These are phyloP conservation scores for Coccomyxa sp. DNA, from an alignment of 139 green algal genomes.

Conservation along the genomic window DNA sequence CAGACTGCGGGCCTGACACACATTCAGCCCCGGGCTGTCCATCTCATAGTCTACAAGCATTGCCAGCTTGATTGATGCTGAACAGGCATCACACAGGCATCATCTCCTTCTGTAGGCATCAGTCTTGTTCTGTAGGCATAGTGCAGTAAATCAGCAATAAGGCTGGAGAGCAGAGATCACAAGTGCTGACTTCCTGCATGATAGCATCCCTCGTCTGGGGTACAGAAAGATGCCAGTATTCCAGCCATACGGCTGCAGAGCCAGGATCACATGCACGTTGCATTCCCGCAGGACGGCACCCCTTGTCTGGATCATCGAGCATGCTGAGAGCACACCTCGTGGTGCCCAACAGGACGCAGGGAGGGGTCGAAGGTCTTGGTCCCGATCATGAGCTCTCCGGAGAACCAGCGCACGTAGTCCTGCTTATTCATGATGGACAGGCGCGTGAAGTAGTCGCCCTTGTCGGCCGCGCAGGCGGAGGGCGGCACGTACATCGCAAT, in stretches of 20 bases:
- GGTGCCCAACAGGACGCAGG: not conserved
- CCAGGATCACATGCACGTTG: not conserved
- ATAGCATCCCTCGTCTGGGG: not conserved
- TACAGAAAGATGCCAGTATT: not conserved
- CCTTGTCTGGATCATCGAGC: too few species aligned
- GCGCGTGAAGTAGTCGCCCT: not conserved
- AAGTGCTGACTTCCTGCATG: too few species aligned
- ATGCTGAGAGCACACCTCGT: not conserved
- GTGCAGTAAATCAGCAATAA: too few species aligned
- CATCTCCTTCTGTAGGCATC: too few species aligned
- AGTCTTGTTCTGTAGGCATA: too few species aligned
- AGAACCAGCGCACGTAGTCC: slow-evolving; percentile 16
- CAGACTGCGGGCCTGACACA: too few species aligned
- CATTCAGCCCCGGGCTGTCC: too few species aligned
- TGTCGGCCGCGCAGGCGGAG: not conserved
- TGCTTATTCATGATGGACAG: slow-evolving; percentile 12
- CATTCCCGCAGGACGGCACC: not conserved
- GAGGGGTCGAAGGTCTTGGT: not conserved
- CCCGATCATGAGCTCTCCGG: not conserved
- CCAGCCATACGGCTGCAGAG: not conserved
- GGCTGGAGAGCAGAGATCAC: too few species aligned
- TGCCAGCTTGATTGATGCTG: too few species aligned
- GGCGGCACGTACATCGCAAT: slow-evolving; percentile 1
- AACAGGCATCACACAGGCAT: too few species aligned
- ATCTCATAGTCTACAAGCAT: too few species aligned